Evolutionary conservation across 2,329 filamentous ascomycete genomes (phyloP).

Genomic region (Exophiala sp.): DNA sequence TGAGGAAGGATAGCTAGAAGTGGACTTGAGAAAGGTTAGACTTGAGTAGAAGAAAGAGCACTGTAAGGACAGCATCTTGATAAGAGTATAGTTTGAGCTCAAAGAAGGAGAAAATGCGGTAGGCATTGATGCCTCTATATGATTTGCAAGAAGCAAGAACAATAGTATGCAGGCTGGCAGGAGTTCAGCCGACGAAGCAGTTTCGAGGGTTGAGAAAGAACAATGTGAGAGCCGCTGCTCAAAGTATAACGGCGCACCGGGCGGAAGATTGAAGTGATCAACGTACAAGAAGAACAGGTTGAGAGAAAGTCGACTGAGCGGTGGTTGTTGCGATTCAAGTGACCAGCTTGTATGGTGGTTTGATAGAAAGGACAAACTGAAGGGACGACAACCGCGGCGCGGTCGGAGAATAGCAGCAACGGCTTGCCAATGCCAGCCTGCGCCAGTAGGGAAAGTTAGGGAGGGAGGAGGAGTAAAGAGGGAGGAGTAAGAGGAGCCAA

Average conservation of each 20-base stretch:
- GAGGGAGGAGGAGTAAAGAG: not conserved
- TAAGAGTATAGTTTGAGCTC: conserved; percentile 4
- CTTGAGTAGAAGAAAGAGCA: conserved; percentile 16
- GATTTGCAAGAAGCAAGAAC: conserved; percentile 10
- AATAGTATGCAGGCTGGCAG: conserved; percentile 13
- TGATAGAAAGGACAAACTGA: not conserved
- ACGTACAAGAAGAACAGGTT: conserved; percentile 23
- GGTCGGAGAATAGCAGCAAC: conserved; percentile 7
- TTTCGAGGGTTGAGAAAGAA: conserved; percentile 6
- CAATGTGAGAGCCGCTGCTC: conserved; percentile 11
- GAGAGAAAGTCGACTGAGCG: conserved; percentile 4
- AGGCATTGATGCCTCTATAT: conserved; percentile 20
- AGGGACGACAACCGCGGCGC: conserved; percentile 11
- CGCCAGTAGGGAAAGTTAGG: not conserved
- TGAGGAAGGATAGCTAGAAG: conserved; percentile 21
- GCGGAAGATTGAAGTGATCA: conserved; percentile 15
- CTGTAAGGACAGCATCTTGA: conserved; percentile 14
- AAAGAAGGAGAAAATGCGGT: conserved; percentile 19
- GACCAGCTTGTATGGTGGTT: conserved; percentile 18
- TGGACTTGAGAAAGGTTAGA: conserved; percentile 25
- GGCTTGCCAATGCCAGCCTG: not conserved
- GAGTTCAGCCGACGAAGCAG: conserved; percentile 5
- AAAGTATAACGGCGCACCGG: conserved; percentile 3
- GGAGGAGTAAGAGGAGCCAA: not conserved
- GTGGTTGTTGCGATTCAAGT: conserved; percentile 12